Evolutionary conservation across 345 rosid genomes (phyloP).

Genomic region (Citrus australasica): DNA sequence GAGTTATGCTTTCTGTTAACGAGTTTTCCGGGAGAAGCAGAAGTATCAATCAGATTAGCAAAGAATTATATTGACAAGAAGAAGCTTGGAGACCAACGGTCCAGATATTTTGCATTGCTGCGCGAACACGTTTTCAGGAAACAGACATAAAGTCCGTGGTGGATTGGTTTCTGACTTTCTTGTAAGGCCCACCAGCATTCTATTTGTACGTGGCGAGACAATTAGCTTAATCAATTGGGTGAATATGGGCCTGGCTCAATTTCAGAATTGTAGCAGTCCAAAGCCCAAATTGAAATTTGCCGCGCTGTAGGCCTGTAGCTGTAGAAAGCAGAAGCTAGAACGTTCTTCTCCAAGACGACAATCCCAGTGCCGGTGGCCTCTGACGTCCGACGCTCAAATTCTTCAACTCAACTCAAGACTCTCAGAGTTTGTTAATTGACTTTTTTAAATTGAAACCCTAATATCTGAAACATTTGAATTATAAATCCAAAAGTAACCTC

Average conservation of each 20-base stretch:
- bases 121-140: background rate
- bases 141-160: background rate
- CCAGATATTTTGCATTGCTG: background rate
- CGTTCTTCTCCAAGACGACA: background rate
- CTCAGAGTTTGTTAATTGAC: background rate
- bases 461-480: background rate
- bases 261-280: background rate
- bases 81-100: slow-evolving; percentile 9
- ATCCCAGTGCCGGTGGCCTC: too few relatives aligned
- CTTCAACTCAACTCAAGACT: background rate
- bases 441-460: background rate
- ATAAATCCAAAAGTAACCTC: background rate
- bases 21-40: background rate
- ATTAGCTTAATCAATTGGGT: background rate
- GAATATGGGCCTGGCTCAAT: background rate
- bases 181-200: background rate
- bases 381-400: background rate
- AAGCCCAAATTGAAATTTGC: background rate
- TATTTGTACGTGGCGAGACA: background rate
- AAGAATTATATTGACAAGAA: background rate
- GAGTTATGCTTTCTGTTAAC: background rate
- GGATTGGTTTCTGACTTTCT: background rate
- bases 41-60: background rate
- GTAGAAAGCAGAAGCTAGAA: background rate
- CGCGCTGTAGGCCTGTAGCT: background rate